phyloP scores from a whole-genome alignment of 2,329 filamentous ascomycete genomes.

The Xylariaceae sp. region DNA sequence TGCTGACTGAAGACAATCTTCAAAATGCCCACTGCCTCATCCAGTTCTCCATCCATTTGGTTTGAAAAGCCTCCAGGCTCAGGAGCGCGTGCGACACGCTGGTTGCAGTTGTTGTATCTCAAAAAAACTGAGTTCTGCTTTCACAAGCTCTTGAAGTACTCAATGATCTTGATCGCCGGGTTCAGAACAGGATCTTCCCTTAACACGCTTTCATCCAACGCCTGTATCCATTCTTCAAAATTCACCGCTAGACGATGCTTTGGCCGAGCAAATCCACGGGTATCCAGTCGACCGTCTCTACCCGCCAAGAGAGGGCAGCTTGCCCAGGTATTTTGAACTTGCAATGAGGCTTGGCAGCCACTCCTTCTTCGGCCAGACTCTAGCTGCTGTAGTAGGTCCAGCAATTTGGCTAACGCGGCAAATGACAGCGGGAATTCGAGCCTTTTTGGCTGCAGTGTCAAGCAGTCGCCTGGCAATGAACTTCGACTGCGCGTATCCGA shows the following conservation, averaged over 20 bases:
- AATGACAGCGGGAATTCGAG: neutral
- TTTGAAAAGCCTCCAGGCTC: neutral
- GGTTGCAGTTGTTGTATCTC: neutral
- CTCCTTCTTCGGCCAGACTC: neutral
- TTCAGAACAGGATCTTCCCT: neutral
- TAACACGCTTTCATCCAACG: neutral
- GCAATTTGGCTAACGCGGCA: neutral
- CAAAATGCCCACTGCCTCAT: constrained; percentile 15
- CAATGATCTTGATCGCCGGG: constrained; percentile 10
- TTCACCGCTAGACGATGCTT: neutral
- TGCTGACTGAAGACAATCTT: no score
- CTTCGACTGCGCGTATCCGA: neutral
- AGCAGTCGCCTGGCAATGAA: neutral
- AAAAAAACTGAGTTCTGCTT: neutral
- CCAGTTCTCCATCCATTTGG: constrained; percentile 6
- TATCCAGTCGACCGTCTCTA: neutral
- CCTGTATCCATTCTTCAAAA: neutral
- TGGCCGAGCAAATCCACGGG: neutral
- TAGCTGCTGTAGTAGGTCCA: neutral
- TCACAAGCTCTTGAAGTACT: constrained; percentile 5
- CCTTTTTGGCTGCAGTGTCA: neutral
- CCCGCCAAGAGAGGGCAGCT: neutral
- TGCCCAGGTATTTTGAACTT: neutral
- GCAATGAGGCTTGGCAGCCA: neutral
- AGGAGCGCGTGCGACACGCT: neutral